A percentile compares a stretch with the other conserved stretches of the same genome.
These are phyloP conservation scores for Pochonia chlamydosporia DNA, from an alignment of 2,329 filamentous ascomycete species.

Conservation along the genomic window DNA sequence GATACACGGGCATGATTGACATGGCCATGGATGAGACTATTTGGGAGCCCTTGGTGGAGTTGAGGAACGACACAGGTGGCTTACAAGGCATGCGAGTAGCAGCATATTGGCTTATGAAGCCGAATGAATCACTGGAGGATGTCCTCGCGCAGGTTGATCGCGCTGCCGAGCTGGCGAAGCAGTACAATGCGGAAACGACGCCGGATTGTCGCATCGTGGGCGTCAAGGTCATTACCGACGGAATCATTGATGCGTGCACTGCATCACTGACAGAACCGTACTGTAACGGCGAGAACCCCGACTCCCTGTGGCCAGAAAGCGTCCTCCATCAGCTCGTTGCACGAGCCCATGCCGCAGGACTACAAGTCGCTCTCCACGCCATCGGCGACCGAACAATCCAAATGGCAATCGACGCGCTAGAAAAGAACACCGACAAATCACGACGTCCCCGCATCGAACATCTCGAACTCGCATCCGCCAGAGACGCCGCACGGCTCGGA, in stretches of 20 bases:
- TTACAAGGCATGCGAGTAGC: slow-evolving; percentile 37
- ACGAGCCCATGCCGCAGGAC: slow-evolving; percentile 43
- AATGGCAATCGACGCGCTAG: slow-evolving; percentile 52
- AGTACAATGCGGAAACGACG: slow-evolving; percentile 27
- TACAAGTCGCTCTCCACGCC: slow-evolving; percentile 60
- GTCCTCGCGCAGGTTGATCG: slow-evolving; percentile 43
- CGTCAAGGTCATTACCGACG: slow-evolving; percentile 61
- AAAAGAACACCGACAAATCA: slow-evolving; percentile 31
- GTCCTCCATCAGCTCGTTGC: slow-evolving; percentile 48
- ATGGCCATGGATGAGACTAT: slow-evolving; percentile 57
- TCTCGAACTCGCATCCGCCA: slow-evolving; percentile 50
- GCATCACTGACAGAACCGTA: slow-evolving; percentile 56
- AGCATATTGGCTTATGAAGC: slow-evolving; percentile 53
- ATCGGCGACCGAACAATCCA: slow-evolving; percentile 57
- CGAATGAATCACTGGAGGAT: slow-evolving; percentile 31
- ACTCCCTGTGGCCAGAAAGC: slow-evolving; percentile 48
- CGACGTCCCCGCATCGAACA: slow-evolving; percentile 60
- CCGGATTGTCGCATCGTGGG: slow-evolving; percentile 47
- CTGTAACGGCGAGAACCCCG: slow-evolving; percentile 37
- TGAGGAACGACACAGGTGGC: slow-evolving; percentile 28
- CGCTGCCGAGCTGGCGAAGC: slow-evolving; percentile 36
- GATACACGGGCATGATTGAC: slow-evolving; percentile 51
- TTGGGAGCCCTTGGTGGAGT: slow-evolving; percentile 44
- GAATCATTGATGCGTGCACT: slow-evolving; percentile 60
- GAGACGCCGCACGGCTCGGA: slow-evolving; percentile 52